Evolutionary conservation across 257 asterid species (phyloP).

Genomic region (Handroanthus guayacan): DNA sequence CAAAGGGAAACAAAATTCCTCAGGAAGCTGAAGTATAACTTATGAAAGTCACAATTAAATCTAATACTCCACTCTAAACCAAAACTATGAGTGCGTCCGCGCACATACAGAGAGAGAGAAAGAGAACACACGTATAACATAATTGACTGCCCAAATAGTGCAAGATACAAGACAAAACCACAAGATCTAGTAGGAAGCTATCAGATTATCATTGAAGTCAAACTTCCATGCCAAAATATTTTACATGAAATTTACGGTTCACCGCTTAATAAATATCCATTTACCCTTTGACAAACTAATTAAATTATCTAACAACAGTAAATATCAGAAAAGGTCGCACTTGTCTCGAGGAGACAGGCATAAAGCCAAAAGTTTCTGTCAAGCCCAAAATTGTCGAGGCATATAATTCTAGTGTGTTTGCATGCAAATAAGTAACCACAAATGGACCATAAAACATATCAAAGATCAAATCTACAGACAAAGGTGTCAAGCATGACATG

Average conservation of each 20-base stretch:
- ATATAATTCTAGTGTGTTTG: not conserved
- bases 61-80: not conserved
- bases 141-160: conserved; percentile 4
- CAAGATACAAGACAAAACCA: conserved; percentile 22
- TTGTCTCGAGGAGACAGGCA: conserved; percentile 15
- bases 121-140: not conserved
- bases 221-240: conserved; percentile 5
- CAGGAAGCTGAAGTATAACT: conserved; percentile 26
- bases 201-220: not conserved
- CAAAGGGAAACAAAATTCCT: not conserved
- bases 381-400: conserved; percentile 13
- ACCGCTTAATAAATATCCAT: conserved; percentile 22
- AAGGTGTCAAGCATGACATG: conserved; percentile 22
- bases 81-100: not conserved
- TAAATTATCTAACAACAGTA: conserved; percentile 4
- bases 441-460: not conserved
- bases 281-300: not conserved
- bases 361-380: conserved; percentile 12
- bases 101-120: no score
- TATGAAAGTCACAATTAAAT: not conserved
- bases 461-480: not conserved
- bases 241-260: not conserved
- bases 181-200: conserved; percentile 21
- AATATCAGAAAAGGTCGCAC: conserved; percentile 18
- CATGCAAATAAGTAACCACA: conserved; percentile 12